Evolutionary conservation across 176 grass and related monocot species (phyloP), one percentile per base, ranked within the genome.

Genomic region (Pharus latifolius): DNA sequence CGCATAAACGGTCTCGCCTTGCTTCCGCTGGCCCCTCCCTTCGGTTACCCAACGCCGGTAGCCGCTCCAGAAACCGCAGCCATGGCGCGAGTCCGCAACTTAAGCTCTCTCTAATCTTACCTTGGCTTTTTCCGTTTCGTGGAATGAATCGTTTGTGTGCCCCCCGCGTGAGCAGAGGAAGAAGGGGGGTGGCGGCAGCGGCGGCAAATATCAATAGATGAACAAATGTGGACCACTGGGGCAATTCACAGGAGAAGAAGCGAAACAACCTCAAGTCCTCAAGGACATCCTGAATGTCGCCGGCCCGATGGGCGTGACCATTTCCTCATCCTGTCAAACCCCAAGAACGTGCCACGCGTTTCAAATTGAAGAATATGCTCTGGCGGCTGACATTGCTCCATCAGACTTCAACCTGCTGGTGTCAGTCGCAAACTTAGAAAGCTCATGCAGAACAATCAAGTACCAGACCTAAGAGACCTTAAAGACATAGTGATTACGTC

Each of bases 271-370:
- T 90, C 28, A n/a, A n/a, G n/a, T n/a, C n/a, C n/a, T n/a, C n/a
- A 90, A 85, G 68, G 87, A 90, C 37, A 85, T 85, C 22, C 6
- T 90, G 30, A 85, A 90, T 30, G 82, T 90, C 16, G 73, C 78
- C 0, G 83, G 87, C 10, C 87, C 87, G 8, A 17, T 90, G 74
- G 82, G 87, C 10, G 82, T 90, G 9, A 82, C 87, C 87, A 85
- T 90, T 90, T 90, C 38, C n/a, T 90, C 31, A 90, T 90, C 63
- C 56, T 90, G 14, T 85, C 82, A 1, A 82, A 79, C 54, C 78
- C 87, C 27, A 82, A 82, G 74, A 86, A 78, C 50, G 45, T 75
- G 47, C 78, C 79, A 3, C 87, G 79, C 51, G 1, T 82, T 85
- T 70, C 63, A 85, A 75, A 82, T 90, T 31, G 45, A 75, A 10